phyloP scores from a whole-genome alignment of 352 stramenopile species.

The Halophytophthora polymorphica region DNA sequence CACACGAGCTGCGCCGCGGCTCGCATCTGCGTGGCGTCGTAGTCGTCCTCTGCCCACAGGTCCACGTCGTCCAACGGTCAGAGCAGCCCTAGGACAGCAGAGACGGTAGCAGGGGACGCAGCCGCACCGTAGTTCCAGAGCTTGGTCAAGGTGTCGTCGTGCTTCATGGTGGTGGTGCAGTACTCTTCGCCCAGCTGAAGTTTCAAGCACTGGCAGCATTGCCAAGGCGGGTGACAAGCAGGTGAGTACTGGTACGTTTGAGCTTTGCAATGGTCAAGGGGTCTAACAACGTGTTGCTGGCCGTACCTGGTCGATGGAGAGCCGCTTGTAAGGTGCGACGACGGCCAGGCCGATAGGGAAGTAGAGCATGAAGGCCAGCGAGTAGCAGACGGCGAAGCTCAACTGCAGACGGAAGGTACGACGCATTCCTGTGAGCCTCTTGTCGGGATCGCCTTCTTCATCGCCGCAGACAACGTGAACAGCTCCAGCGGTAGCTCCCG shows the following conservation, averaged over 20 bases:
- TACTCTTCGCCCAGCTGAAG: conserved; percentile 30
- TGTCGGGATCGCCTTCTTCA: conserved; percentile 12
- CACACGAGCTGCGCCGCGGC: conserved; percentile 37
- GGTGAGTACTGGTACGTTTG: not conserved
- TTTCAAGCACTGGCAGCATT: conserved; percentile 18
- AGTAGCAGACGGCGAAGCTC: conserved; percentile 35
- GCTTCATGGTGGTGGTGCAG: conserved; percentile 33
- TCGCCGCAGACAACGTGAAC: conserved; percentile 14
- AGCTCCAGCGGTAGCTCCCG: conserved; percentile 7
- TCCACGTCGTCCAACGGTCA: not conserved
- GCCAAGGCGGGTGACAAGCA: not conserved
- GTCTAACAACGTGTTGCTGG: not conserved
- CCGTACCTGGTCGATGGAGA: conserved; percentile 39
- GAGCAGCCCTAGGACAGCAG: not conserved
- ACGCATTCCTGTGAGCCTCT: conserved; percentile 18
- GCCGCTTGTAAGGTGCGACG: conserved; percentile 32
- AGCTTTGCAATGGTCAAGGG: not conserved
- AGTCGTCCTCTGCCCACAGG: conserved; percentile 18
- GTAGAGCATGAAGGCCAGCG: conserved; percentile 63
- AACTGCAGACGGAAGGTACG: conserved; percentile 28
- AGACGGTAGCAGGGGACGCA: not conserved
- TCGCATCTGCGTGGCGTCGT: conserved; percentile 35
- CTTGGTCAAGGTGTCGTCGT: conserved; percentile 28
- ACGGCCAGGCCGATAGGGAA: conserved; percentile 50
- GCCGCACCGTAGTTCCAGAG: conserved; percentile 44